Evolutionary conservation across 202 grass and related monocot genomes (phyloP).

Genomic region (Sporobolus alterniflorus): DNA sequence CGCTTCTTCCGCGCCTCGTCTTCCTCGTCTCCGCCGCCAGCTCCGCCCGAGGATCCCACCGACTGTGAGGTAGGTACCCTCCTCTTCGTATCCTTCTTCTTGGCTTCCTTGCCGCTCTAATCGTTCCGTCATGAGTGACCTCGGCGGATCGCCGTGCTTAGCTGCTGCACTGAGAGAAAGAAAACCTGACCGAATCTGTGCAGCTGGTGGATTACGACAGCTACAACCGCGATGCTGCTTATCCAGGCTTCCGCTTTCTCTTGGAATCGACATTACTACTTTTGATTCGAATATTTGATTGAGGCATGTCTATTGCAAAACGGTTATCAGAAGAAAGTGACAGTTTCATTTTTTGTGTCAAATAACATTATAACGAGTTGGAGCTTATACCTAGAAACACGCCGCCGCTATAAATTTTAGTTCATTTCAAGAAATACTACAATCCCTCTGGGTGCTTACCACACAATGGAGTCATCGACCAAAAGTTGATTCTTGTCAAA

Average conservation of each 20-base stretch:
- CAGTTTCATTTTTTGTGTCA: background rate
- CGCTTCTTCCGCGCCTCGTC: conserved; percentile 39
- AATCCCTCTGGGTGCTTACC: too few relatives aligned
- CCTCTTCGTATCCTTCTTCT: background rate
- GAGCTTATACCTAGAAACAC: background rate
- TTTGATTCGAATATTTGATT: background rate
- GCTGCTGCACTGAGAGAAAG: background rate
- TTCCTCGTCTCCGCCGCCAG: conserved; percentile 28
- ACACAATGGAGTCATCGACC: too few relatives aligned
- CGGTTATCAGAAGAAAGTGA: background rate
- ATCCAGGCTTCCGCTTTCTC: background rate
- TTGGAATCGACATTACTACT: background rate
- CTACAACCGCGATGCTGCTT: background rate
- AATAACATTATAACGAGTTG: background rate
- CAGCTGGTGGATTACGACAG: background rate
- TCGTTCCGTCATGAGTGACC: background rate
- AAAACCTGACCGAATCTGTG: background rate
- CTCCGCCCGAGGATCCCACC: conserved; percentile 34
- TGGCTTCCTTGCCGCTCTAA: background rate
- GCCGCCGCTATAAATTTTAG: background rate
- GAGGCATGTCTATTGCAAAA: background rate
- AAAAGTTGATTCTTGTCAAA: too few relatives aligned
- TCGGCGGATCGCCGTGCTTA: background rate
- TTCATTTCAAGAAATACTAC: too few relatives aligned
- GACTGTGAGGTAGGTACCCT: conserved; percentile 48